Evolutionary conservation across 495 filamentous ascomycete species (phyloP), one percentile per base, ranked within the genome.

Genomic region (Pyrenula massariospora): DNA sequence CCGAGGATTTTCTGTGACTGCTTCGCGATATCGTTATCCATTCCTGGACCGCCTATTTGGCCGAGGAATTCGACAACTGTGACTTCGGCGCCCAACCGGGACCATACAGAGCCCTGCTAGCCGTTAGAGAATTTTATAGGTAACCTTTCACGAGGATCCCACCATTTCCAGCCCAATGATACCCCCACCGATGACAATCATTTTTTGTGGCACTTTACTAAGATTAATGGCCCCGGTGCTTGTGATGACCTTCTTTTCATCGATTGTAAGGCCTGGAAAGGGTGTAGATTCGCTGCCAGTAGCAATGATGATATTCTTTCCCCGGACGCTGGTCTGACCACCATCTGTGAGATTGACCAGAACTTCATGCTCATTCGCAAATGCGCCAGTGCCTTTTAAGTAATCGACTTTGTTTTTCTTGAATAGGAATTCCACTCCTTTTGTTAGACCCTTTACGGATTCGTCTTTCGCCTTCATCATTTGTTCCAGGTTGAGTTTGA

Each of bases 371-470:
- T 93, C 85, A 67, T 90, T 88, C 59, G 84, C 78, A 67, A 98
- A 91, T 31, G 89, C 78, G 56, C 83, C 93, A 52, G 89, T 83
- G 62, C 93, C 93, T 77, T 93, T 95, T 75, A 97, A 74, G 67
- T 96, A 98, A 65, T 96, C 89, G 65, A 95, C 94, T 53, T 86
- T 85, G 74, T 98, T 97, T 82, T 97, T 98, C 86, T 96, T 96
- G 73, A 98, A 84, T 56, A 98, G 75, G 72, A 88, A 98, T 73
- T 97, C 93, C 63, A 98, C 85, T 72, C 93, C 93, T 79, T 96
- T 96, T 59, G 93, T 98, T 62, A 98, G 72, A 50, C 91, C 84
- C 25, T 77, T 75, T 59, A 98, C 93, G 52, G 94, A 94, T 31
- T 81, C 82, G 49, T 96, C 89, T 77, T 98, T 98, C 48, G 93